These are phyloP conservation scores for Rubus idaeus DNA, from an alignment of 306 rosid species.

Conservation along the genomic window DNA sequence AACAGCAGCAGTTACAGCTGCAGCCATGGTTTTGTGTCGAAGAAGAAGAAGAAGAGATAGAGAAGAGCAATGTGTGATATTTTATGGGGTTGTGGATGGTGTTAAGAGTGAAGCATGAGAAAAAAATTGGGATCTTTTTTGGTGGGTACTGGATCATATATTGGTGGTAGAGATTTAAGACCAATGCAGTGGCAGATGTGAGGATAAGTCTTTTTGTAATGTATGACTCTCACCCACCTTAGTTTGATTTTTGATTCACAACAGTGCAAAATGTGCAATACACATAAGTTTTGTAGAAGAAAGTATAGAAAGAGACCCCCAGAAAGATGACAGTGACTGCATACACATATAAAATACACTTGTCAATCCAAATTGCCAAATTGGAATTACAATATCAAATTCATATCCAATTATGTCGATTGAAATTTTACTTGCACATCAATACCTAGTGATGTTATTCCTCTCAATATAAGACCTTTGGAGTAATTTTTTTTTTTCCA, in stretches of 20 bases:
- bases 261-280: background rate
- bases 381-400: background rate
- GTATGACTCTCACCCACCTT: constrained; percentile 27
- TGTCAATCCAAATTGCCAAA: too few species aligned
- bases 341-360: background rate
- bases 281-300: background rate
- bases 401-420: background rate
- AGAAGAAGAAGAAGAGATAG: constrained; percentile 15
- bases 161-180: constrained; percentile 83
- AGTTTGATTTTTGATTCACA: constrained; percentile 13
- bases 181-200: constrained; percentile 57
- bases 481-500: too few species aligned
- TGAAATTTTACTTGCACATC: too few species aligned
- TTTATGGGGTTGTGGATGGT: constrained; percentile 26
- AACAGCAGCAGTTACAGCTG: constrained; percentile 83
- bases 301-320: background rate
- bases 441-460: too few species aligned
- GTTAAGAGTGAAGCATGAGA: background rate
- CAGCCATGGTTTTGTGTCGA: constrained; percentile 56
- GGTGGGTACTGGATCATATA: constrained; percentile 45
- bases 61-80: constrained; percentile 6
- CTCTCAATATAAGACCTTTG: too few species aligned
- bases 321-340: background rate
- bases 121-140: constrained; percentile 7
- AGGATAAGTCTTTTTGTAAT: constrained; percentile 59